phyloP scores from a whole-genome alignment of 2,329 filamentous ascomycete genomes.

The Aspergillus sp. region DNA sequence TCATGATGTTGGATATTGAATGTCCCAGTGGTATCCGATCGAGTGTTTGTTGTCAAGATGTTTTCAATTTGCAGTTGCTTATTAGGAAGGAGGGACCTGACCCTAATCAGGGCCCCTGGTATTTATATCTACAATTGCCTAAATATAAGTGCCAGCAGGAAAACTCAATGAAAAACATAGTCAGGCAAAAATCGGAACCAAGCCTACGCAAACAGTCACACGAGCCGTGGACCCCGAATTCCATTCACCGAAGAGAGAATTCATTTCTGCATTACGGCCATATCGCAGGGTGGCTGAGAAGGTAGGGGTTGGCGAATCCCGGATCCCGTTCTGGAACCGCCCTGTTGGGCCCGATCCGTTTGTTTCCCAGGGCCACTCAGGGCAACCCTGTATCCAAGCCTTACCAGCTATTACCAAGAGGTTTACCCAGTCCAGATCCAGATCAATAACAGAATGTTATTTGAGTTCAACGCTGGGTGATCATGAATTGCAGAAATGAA shows the following conservation, averaged over 20 bases:
- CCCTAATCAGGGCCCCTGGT: background rate
- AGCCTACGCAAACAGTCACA: slow-evolving; percentile 6
- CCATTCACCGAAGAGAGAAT: slow-evolving; percentile 3
- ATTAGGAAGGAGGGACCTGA: background rate
- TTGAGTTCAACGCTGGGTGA: background rate
- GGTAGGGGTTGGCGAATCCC: background rate
- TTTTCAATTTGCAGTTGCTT: background rate
- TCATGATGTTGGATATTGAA: slow-evolving; percentile 24
- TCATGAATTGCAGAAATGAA: background rate
- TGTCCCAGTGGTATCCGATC: background rate
- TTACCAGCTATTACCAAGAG: background rate
- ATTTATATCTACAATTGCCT: slow-evolving; percentile 1
- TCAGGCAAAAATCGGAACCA: slow-evolving; percentile 20
- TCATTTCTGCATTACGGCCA: background rate
- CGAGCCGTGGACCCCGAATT: background rate
- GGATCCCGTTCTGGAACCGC: background rate
- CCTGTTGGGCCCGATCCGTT: background rate
- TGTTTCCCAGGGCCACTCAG: background rate
- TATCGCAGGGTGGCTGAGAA: background rate
- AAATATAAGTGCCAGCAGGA: background rate
- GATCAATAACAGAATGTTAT: background rate
- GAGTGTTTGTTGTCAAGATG: background rate
- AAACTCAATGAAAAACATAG: background rate
- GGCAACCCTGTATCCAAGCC: background rate
- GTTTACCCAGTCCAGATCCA: background rate